Evolutionary conservation across 2,329 filamentous ascomycete species (phyloP).

Genomic region (Hypoxylon rubiginosum): DNA sequence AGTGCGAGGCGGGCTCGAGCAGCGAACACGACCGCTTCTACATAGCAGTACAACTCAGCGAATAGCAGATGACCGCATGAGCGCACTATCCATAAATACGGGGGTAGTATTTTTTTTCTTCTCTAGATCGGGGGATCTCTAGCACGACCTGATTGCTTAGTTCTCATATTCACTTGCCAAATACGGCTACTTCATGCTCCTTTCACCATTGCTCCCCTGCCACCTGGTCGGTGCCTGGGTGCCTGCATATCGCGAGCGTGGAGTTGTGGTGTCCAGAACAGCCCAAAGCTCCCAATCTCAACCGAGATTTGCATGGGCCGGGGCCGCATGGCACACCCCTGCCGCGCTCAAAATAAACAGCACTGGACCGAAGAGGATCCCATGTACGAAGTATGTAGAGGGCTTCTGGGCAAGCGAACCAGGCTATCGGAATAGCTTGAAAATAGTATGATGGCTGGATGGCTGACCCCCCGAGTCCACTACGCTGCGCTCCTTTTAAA

Average conservation of each 20-base stretch:
- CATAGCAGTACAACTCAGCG: constrained; percentile 21
- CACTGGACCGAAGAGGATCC: constrained; percentile 20
- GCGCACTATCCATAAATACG: constrained; percentile 30
- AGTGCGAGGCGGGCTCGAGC: constrained; percentile 27
- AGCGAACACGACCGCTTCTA: constrained; percentile 2
- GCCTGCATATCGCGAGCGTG: constrained; percentile 34
- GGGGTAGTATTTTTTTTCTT: constrained; percentile 11
- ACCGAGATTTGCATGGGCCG: constrained; percentile 29
- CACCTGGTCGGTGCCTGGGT: constrained; percentile 15
- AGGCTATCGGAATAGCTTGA: constrained; percentile 28
- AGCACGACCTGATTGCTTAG: constrained; percentile 5
- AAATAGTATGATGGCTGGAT: constrained; percentile 21
- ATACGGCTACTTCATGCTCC: constrained; percentile 29
- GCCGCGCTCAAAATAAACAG: constrained; percentile 30
- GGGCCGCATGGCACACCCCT: constrained; percentile 24
- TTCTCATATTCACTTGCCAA: constrained; percentile 32
- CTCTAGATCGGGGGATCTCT: constrained; percentile 35
- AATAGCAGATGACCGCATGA: constrained; percentile 15
- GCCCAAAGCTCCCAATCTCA: constrained; percentile 21
- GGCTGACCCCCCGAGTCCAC: constrained; percentile 13
- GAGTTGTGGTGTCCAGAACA: constrained; percentile 16
- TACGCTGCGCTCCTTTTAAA: constrained; percentile 25
- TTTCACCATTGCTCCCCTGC: constrained; percentile 16
- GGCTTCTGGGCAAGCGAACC: constrained; percentile 31
- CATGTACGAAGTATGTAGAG: constrained; percentile 13